A percentile compares a stretch with the other conserved stretches of the same genome.
Conservation (phyloP, 176 grass and related monocot species). For the Musa itinerans region DNA sequence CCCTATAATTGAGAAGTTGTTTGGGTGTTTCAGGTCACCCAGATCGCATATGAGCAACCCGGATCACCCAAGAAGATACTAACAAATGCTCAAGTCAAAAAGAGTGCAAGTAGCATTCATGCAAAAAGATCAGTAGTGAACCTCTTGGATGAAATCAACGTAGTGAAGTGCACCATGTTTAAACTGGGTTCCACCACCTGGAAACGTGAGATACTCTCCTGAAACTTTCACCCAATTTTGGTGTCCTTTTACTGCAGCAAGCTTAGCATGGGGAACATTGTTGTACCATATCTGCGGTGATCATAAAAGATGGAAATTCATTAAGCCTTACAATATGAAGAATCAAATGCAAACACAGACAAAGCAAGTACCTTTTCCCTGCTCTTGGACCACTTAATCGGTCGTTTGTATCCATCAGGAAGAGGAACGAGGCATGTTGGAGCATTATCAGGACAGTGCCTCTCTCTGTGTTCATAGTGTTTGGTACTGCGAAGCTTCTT, state of each 20-base stretch:
- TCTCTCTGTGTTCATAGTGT: conserved; percentile 79
- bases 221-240: conserved; percentile 84
- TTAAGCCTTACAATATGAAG: neutral
- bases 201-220: conserved; percentile 63
- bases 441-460: conserved; percentile 54
- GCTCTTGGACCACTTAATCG: conserved; percentile 64
- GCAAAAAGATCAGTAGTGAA: conserved; percentile 2
- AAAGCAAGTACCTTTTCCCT: conserved; percentile 51
- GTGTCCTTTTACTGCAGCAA: conserved; percentile 70
- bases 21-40: too few species aligned
- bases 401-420: conserved; percentile 43
- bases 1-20: too few species aligned
- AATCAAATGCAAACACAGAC: neutral
- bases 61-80: too few species aligned
- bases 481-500: conserved; percentile 56
- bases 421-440: conserved; percentile 58
- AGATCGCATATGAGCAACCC: too few species aligned
- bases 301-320: conserved; percentile 6
- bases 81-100: neutral
- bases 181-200: conserved; percentile 82
- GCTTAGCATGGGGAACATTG: conserved; percentile 74
- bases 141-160: conserved; percentile 75
- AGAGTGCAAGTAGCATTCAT: neutral
- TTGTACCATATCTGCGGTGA: conserved; percentile 59
- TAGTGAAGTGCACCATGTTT: conserved; percentile 68